A percentile compares a stretch with the other conserved stretches of the same genome.
Conservation (phyloP, 768 basidiomycete species). For the Serendipita sp. region DNA sequence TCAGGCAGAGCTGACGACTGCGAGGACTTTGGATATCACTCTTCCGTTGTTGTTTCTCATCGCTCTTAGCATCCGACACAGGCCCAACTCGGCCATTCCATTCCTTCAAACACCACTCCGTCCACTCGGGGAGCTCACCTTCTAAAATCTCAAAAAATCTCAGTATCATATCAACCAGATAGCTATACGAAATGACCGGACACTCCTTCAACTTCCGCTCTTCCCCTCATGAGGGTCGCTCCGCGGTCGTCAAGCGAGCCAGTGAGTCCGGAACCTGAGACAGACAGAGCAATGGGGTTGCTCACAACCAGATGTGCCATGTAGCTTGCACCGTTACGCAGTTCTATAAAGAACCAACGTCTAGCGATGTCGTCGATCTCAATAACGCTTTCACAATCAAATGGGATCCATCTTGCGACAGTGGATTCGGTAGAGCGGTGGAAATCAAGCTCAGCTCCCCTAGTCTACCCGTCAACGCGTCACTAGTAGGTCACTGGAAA, state of each 20-base stretch:
- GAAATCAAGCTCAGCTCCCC: constrained; percentile 60
- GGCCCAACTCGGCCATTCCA: neutral
- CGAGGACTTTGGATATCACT: neutral
- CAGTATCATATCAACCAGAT: neutral
- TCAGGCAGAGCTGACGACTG: neutral
- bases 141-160: neutral
- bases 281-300: no score
- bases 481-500: neutral
- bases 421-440: constrained; percentile 28
- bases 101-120: neutral
- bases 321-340: constrained; percentile 8
- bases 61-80: neutral
- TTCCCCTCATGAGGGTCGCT: neutral
- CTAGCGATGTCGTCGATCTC: constrained; percentile 31
- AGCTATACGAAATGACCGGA: neutral
- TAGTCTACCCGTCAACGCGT: neutral
- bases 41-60: neutral
- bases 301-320: neutral
- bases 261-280: neutral
- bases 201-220: neutral
- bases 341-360: constrained; percentile 43
- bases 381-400: constrained; percentile 35
- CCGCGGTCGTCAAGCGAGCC: neutral
- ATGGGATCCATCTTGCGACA: constrained; percentile 47
- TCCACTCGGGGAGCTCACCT: neutral